Evolutionary conservation across 306 rosid species (phyloP), one percentile per base, ranked within the genome.

Genomic region (Chamaecrista fasciculata): DNA sequence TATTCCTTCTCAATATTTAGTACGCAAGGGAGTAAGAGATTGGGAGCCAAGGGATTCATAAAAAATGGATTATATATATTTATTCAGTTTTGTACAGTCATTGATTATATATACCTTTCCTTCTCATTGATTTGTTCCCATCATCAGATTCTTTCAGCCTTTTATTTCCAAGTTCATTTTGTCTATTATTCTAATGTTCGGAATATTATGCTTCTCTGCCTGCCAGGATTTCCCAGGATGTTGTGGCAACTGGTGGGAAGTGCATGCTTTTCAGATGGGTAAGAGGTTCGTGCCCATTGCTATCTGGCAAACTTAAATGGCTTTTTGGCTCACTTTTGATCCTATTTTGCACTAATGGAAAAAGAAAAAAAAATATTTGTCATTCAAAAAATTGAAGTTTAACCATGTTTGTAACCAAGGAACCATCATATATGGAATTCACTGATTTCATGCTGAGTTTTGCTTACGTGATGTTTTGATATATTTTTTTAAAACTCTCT

Each of bases 211-310:
- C 18, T 40, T 70, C 15, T 63, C 44, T 67, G 20, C 56, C n/a
- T n/a, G n/a, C n/a, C 75, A 95, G 97, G 99, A 89, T 94, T 81
- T 89, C 99, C 33, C 99, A 94, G 79, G 97, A 94, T 85, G 92
- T 89, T 58, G 91, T 89, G 44, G 97, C 97, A 11, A 91, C 98
- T 2, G 98, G 98, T 39, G 98, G 97, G 72, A 86, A 85, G 77
- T 94, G 97, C 78, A 64, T 37, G 76, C 79, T 95, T 71, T 81
- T 85, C 51, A 95, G 83, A 81, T 95, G 99, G 99, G 92, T 95
- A 40, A 84, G 89, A 80, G 97, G 99, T 88, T 70, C 37, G 66
- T 67, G 50, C 48, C 65, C 21, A 60, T 25, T 80, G 19, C 75
- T 69, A 12, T 12, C 24, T 56, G 4, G n/a, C 43, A 5, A 64